Conservation (phyloP, 2,329 filamentous ascomycete species). For the Emericellopsis atlantica region DNA sequence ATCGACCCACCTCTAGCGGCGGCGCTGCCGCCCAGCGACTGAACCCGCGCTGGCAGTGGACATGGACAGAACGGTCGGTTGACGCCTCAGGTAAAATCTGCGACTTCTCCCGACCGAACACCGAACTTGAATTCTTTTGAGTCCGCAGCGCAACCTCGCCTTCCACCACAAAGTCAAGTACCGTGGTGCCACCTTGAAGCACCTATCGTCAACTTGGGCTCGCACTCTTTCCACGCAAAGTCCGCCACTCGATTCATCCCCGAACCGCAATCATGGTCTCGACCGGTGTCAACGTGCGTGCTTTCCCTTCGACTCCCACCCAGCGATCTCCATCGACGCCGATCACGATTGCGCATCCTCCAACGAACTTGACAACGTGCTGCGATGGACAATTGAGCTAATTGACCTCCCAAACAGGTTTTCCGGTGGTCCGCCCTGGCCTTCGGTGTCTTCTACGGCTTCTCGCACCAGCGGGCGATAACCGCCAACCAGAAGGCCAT, state of each 20-base stretch:
- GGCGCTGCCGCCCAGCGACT: too few species aligned
- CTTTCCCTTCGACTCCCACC: constrained; percentile 11
- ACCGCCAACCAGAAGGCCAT: constrained; percentile 56
- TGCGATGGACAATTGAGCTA: neutral
- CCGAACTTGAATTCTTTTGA: constrained; percentile 20
- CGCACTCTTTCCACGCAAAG: constrained; percentile 13
- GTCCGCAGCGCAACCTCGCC: constrained; percentile 9
- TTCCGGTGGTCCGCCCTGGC: constrained; percentile 92
- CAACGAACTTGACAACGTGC: neutral
- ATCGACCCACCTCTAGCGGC: too few species aligned
- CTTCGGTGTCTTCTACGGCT: constrained; percentile 86
- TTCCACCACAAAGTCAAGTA: constrained; percentile 17
- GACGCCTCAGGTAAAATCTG: constrained; percentile 19
- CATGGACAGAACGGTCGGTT: too few species aligned
- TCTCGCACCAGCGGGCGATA: constrained; percentile 83
- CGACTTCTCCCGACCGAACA: constrained; percentile 30
- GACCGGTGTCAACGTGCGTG: constrained; percentile 56
- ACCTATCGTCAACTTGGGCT: constrained; percentile 2
- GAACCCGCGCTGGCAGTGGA: too few species aligned
- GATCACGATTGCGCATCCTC: neutral
- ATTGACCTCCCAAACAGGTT: constrained; percentile 47
- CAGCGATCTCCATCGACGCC: neutral
- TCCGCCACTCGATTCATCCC: too few species aligned
- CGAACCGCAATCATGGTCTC: constrained; percentile 42
- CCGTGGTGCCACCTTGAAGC: constrained; percentile 10